Evolutionary conservation across 371 early-diverging fungal genomes (phyloP), one percentile per base, ranked within the genome.

Genomic region (Fennellomyces sp.): DNA sequence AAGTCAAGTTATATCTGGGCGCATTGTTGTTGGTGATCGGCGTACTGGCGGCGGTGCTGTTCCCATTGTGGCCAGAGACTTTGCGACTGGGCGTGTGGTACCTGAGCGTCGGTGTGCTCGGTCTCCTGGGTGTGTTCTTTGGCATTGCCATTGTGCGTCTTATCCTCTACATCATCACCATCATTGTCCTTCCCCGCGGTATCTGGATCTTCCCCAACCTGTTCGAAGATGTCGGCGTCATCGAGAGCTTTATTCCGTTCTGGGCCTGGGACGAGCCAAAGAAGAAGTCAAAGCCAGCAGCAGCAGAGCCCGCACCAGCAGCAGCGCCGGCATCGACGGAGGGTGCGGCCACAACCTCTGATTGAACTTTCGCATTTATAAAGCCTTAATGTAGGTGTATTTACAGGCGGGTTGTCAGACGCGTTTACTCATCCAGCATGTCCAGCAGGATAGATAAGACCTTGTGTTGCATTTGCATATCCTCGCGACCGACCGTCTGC

Each of bases 141-240:
- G 91, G 83, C 26, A 81, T 97, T 59, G 94, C 93, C 3, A 83
- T 99, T 52, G 76, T 99, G 25, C 85, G 99, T 21, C 73, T 97
- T 48, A 88, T 98, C 48, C 65, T 99, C 23, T 99, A 93, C 81
- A 64, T 93, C 51, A 82, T 92, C 21, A 87, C 95, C 48, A 84
- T 90, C 52, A 77, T 91, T 11, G 72, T 88, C 6, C 79, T 88
- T 33, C 89, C 94, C 35, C 91, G 92, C 56, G 96, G 97, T 36
- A 88, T 99, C 65, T 99, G 99, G 99, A 69, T 99, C n/a, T 99
- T 98, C 84, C 99, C 99, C 35, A 99, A 99, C 68, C 75, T 99
- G 63, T 99, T 97, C 82, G 99, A 92, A 51, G 99, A 99, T 69
- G 94, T 94, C 58, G 99, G 99, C 31, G 86, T 99, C 61, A 73